Evolutionary conservation across 768 basidiomycete species (phyloP), one percentile per base, ranked within the genome.

Genomic region (Gymnopilus junonius): DNA sequence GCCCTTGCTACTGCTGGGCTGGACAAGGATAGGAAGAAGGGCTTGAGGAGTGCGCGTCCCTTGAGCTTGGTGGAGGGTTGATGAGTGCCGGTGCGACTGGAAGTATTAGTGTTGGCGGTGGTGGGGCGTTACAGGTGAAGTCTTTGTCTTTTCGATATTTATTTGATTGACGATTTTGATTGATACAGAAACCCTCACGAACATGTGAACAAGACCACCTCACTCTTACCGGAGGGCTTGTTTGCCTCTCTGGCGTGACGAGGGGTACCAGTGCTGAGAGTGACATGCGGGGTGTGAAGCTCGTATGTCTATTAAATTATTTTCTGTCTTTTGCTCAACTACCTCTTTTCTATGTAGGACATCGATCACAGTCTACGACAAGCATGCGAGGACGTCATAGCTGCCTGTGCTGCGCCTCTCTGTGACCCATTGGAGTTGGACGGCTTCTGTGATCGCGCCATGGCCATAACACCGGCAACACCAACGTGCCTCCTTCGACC

Each of bases 321-420:
- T 56, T 32, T 50, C 14, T 27, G 1, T 39, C 25, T 40, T 35
- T 27, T 42, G 8, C 25, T 27, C 8, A 29, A 29, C 25, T 43
- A 17, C 39, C 8, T 31, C n/a, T 46, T 34, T 27, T 39, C n/a
- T 31, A 32, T 32, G 8, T 34, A 96, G 93, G 90, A 89, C 62
- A 91, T 97, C 67, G 97, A 98, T 76, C 83, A 89, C 51, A 91
- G 91, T 31, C 85, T 98, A 29, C 93, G 94, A 70, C 80, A 81
- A 17, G 90, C 88, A 0, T 99, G 96, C 76, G 94, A 97, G 77
- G 86, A 88, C 40, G 83, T 94, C 37, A 97, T 99, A 61, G 75
- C 81, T 3, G 75, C 84, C 14, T 89, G 88, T 64, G 82, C 88
- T 8, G 76, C 80, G 39, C 74, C 80, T 0, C 82, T 92, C 25